Evolutionary conservation across 176 grass and related monocot species (phyloP).

Genomic region (bread wheat (Triticum aestivum)): IWGSC_CS_RefSeq_v2.1 NC_057798.1:127179543-127180042

Average conservation of each 20-base stretch:
- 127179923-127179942: slow-evolving; percentile 51
- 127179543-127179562: background rate
- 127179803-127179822: background rate
- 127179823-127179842: slow-evolving; percentile 49
- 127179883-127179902: slow-evolving; percentile 58
- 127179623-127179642: slow-evolving; percentile 1
- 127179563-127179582: slow-evolving; percentile 37
- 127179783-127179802: background rate
- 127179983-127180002: slow-evolving; percentile 40
- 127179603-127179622: slow-evolving; percentile 7
- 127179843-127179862: slow-evolving; percentile 52
- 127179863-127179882: slow-evolving; percentile 62
- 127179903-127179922: slow-evolving; percentile 11
- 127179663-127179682: background rate
- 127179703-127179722: background rate
- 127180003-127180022: slow-evolving; percentile 69
- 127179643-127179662: slow-evolving; percentile 17
- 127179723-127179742: background rate
- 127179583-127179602: slow-evolving; percentile 35
- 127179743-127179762: background rate
- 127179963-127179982: slow-evolving; percentile 62
- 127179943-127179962: slow-evolving; percentile 52
- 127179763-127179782: background rate
- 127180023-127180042: slow-evolving; percentile 78
- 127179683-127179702: background rate